Base-by-base conservation (phyloP, 2,329 filamentous ascomycete species). In the Parastagonospora nodorum region DNA sequence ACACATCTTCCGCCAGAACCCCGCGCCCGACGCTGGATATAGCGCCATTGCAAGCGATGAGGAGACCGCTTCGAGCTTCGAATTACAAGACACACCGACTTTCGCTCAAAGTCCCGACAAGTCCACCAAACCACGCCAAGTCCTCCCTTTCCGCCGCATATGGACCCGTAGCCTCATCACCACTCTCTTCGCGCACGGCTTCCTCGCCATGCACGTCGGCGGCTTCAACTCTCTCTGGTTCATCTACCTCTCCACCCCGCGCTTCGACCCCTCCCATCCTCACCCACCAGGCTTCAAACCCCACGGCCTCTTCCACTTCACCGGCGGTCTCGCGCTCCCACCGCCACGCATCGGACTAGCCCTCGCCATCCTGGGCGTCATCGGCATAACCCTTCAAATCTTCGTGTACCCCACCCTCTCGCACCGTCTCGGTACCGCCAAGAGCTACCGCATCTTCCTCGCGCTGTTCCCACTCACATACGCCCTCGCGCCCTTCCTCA, bases 211-310 rank as follows among this genome's bases (percentile, higher is more conserved):
- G 67, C 78, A 81, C 51, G 73, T 80, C 15, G 77, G 78, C 5
- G 78, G 76, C 1, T 80, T 80, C 71, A 78, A 74, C 61, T 75
- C 72, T 27, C 67, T 80, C 29, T 80, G 77, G 76, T 80, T 78
- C 57, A 75, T 79, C 45, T 80, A 78, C 58, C 74, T 81, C 29
- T 79, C 77, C 2, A 74, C 77, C 4, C 75, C 77, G 2, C 74
- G 77, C 33, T 79, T 71, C 56, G 65, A 75, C 33, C 68, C 72
- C 0, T 19, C 52, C 14, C 46, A 74, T 28, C 72, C 73, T 0
- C 40, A 67, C 12, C 73, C 73, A 5, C 61, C 67, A 4, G 53
- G 49, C 10, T 68, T 67, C 53, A 60, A 60, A 5, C 77, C 76
- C 1, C 68, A 74, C 27, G 70, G 69, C 0, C 71, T 77, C 0